Evolutionary conservation across 148 eudicot species (phyloP).

Genomic region (Mesembryanthemum crystallinum): DNA sequence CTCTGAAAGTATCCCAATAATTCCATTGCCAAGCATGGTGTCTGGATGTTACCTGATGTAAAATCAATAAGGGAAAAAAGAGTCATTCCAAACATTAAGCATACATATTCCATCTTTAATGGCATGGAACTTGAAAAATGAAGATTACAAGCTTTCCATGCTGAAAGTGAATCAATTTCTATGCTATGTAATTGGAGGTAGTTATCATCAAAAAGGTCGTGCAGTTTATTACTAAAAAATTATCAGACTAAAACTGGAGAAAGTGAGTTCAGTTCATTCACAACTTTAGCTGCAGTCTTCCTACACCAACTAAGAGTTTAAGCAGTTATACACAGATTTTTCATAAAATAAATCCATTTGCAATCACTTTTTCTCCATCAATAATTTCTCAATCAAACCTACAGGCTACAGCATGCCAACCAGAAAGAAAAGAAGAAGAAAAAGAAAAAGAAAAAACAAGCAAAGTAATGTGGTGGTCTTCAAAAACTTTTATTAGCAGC

Average conservation of each 20-base stretch:
- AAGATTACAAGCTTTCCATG: neutral
- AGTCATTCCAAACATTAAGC: neutral
- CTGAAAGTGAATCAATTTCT: neutral
- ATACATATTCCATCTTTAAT: neutral
- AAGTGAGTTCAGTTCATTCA: neutral
- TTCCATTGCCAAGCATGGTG: slow-evolving; percentile 86
- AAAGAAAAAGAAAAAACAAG: no score
- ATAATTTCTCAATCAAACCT: no score
- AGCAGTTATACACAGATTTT: no score
- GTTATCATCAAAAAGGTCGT: neutral
- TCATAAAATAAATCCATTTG: no score
- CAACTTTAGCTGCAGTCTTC: neutral
- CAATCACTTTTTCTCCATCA: no score
- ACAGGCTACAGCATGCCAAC: no score
- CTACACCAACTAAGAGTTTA: no score
- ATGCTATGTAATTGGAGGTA: neutral
- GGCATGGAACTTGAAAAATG: neutral
- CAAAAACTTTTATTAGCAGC: no score
- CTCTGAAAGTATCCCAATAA: slow-evolving; percentile 86
- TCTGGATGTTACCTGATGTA: slow-evolving; percentile 5
- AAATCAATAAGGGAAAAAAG: neutral
- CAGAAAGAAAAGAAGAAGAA: no score
- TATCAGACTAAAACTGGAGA: neutral
- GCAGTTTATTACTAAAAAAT: neutral
- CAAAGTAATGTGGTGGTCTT: no score